phyloP scores from a whole-genome alignment of 108 stramenopile species.

The Fragilaria radians region DNA sequence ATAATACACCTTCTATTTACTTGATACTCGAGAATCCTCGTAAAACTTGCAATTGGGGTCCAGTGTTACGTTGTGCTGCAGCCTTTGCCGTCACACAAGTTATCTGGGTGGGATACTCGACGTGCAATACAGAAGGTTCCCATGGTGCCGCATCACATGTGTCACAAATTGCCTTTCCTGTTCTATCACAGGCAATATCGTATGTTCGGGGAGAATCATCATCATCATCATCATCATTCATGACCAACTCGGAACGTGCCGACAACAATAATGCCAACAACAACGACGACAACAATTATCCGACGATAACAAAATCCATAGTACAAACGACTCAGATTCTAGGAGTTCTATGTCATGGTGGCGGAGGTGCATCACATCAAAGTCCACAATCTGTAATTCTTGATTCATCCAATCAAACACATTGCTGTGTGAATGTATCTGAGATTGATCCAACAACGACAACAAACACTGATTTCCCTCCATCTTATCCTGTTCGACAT shows the following conservation, averaged over 20 bases:
- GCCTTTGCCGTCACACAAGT: constrained; percentile 68
- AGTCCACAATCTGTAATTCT: no score
- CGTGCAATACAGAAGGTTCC: constrained; percentile 55
- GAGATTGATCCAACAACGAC: constrained; percentile 1
- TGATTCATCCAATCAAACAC: no score
- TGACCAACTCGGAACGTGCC: no score
- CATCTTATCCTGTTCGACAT: neutral
- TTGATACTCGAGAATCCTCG: constrained; percentile 69
- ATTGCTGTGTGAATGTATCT: no score
- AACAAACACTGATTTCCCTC: neutral
- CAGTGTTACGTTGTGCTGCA: constrained; percentile 68
- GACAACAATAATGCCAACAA: no score
- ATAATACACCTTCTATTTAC: no score
- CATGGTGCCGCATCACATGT: constrained; percentile 72
- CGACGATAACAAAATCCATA: no score
- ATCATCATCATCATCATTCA: no score
- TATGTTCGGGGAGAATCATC: constrained; percentile 19
- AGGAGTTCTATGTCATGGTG: no score
- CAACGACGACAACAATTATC: no score
- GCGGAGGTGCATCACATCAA: no score
- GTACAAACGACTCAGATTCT: no score
- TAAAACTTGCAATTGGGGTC: constrained; percentile 73
- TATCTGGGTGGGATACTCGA: constrained; percentile 60
- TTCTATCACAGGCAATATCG: constrained; percentile 40
- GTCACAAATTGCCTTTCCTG: constrained; percentile 57